Base-by-base conservation (phyloP, 208 protist species). In the Trypanosoma theileri region DNA sequence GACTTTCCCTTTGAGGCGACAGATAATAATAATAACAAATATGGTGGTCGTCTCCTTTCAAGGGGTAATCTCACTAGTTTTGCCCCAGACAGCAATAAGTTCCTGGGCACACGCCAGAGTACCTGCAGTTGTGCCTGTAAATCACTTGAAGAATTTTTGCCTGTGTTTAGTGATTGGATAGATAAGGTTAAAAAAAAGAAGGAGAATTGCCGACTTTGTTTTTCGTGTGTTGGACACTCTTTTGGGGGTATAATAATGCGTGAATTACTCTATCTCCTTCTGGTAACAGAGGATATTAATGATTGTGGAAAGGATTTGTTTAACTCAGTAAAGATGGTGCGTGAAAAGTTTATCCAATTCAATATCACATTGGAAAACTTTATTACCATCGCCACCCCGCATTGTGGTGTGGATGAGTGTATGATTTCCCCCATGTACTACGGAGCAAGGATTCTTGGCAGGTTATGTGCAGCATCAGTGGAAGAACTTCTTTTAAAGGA, bases 231-330 rank as follows among this genome's bases (percentile, higher is more conserved):
- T 21, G 85, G 80, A 3, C 85, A 91, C 82, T 86, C 80, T 40
- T 88, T 91, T 50, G 85, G 85, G 17, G 85, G 85, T 17, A 79
- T 91, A 40, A 75, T 91, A 54, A 61, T 86, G 51, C 82, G 85
- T 11, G 82, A 91, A 73, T 80, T 80, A n/a, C 53, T 91, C 0
- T 91, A 79, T 52, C 67, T 85, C 16, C 71, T 91, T 8, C 64
- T 86, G 35, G 51, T 75, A 1, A 56, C 73, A 19, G 46, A 53
- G 2, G 77, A 86, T 40, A 42, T 19, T 41, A 53, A 45, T 2
- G 69, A 50, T n/a, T 64, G 48, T 28, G 59, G 72, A 19, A 48
- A 35, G 14, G 51, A 14, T 4, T 68, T 86, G 2, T 75, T 67
- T 70, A 41, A 71, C 7, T 28, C 48, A 10, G 61, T 86, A 1